Evolutionary conservation across 2,329 filamentous ascomycete genomes (phyloP), one percentile per base, ranked within the genome.

Genomic region (Tolypocladium nubicola): DNA sequence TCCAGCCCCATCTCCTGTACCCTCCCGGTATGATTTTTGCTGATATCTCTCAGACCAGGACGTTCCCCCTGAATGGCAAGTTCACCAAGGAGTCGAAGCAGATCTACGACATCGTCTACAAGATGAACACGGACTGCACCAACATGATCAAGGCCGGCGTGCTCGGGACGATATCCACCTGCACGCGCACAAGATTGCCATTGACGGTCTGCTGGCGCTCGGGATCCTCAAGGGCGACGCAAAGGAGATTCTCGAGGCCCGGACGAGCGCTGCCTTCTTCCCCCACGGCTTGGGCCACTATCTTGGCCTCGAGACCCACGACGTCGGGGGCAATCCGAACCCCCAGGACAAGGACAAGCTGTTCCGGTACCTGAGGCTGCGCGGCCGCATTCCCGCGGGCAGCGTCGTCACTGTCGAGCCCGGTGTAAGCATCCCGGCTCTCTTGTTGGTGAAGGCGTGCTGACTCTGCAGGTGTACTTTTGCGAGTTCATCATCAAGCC

Each of bases 371-470:
- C 76, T 99, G 59, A 80, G 94, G 50, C 86, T 96, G 43, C 79
- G 94, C 56, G 87, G 89, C 14, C 79, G 74, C 26, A 71, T 97
- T 53, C 90, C 90, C 0, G 86, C 85, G 0, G 87, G 88, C 9
- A 87, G 87, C 54, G 90, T 99, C 30, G 86, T 99, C 56, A 99
- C 94, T 0, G 93, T 97, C 43, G 94, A 99, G 76, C 94, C 94
- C 14, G 94, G 94, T 53, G 84, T 89, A 77, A 73, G 84, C 77
- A 23, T 2, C 33, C 43, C 38, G 2, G 49, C 13, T 53, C 38
- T 41, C 4, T 14, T 21, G 23, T 38, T 21, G 30, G n/a, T 14
- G 39, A 26, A 33, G 19, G 10, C 13, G 6, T 2, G 14, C 57
- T 66, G 40, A 63, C 54, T 11, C n/a, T 19, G 30, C 60, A 85